A percentile compares a stretch with the other conserved stretches of the same genome.
Evolutionary conservation across 2,329 filamentous ascomycete genomes (phyloP).

Genomic region (Arthrobotrys conoides): DNA sequence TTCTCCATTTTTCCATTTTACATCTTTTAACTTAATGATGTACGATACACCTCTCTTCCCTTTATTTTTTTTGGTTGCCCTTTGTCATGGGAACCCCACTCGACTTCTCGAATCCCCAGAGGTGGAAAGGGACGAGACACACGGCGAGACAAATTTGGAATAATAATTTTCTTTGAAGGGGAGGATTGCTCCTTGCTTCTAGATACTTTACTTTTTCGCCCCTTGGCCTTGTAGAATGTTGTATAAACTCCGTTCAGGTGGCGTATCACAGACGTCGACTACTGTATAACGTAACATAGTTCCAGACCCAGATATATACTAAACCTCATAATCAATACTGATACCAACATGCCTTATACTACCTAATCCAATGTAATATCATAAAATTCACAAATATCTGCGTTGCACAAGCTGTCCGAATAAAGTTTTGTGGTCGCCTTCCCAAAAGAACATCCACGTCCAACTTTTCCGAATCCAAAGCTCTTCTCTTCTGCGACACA

Average conservation of each 20-base stretch:
- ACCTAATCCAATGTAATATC: background rate
- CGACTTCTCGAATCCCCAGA: conserved; percentile 12
- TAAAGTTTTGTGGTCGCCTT: conserved; percentile 28
- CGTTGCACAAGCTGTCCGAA: conserved; percentile 40
- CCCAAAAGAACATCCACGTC: background rate
- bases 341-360: background rate
- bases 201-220: conserved; percentile 21
- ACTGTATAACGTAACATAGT: conserved; percentile 1
- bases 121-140: conserved; percentile 13
- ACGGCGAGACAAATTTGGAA: conserved; percentile 38
- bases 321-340: background rate
- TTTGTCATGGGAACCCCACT: conserved; percentile 24
- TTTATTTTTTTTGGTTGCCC: conserved; percentile 16
- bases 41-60: conserved; percentile 51
- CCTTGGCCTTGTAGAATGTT: conserved; percentile 2
- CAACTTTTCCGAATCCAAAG: conserved; percentile 8
- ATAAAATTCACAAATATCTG: background rate
- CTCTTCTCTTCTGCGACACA: background rate
- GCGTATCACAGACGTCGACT: too few species aligned
- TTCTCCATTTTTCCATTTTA: conserved; percentile 29
- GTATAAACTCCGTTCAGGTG: background rate
- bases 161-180: conserved; percentile 37
- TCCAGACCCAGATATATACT: background rate
- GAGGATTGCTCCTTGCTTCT: conserved; percentile 38
- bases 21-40: conserved; percentile 58